phyloP scores from a whole-genome alignment of 225 moss, liverwort and hornwort genomes.

The Straminergon stramineum region DNA sequence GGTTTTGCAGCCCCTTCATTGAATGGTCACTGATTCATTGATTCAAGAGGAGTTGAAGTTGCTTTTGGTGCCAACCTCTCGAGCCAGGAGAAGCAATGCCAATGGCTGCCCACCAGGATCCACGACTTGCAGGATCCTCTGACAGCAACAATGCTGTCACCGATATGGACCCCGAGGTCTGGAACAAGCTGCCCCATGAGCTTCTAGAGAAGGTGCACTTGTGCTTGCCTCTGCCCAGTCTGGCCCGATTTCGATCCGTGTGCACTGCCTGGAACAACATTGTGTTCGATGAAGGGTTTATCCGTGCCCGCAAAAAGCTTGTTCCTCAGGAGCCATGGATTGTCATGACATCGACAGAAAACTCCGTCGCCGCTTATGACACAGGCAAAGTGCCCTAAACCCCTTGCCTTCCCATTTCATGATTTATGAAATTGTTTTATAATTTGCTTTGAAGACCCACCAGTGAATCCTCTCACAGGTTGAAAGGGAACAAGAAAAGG shows the following conservation, averaged over 20 bases:
- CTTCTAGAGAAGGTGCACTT: slow-evolving; percentile 34
- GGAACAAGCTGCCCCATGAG: slow-evolving; percentile 28
- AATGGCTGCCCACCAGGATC: not conserved
- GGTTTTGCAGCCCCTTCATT: not conserved
- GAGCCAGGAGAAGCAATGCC: slow-evolving; percentile 8
- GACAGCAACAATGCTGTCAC: not conserved
- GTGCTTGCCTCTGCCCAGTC: slow-evolving; percentile 16
- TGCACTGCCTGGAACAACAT: slow-evolving; percentile 22
- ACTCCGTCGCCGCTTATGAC: slow-evolving; percentile 19
- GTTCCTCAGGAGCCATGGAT: slow-evolving; percentile 30
- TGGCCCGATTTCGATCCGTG: slow-evolving; percentile 28
- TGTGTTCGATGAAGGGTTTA: slow-evolving; percentile 14
- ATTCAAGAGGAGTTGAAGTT: not conserved
- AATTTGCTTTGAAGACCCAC: not conserved
- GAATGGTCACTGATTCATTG: not conserved
- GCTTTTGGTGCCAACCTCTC: not conserved
- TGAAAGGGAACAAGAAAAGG: not conserved
- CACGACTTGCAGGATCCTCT: not conserved
- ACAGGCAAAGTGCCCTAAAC: slow-evolving; percentile 1
- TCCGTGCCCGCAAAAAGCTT: not conserved
- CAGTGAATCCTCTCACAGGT: not conserved
- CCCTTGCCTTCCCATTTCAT: not conserved
- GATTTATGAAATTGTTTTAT: not conserved
- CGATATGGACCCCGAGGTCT: slow-evolving; percentile 23
- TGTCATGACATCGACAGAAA: slow-evolving; percentile 26